Conservation (phyloP, 192 early-diverging fungal species). For the Linderina pennispora region DNA sequence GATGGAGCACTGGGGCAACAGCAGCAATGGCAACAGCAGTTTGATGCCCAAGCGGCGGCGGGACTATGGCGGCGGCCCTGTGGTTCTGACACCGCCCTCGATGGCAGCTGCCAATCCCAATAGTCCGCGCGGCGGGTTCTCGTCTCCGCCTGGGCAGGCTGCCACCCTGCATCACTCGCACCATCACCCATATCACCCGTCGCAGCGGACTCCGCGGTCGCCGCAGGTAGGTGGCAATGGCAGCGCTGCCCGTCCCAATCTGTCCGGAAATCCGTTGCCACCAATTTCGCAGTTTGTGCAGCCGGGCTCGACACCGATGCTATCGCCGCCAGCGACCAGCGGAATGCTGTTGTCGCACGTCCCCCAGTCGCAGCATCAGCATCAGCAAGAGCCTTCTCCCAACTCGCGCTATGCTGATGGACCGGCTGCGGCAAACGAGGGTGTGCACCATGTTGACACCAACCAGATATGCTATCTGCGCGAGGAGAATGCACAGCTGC, state of each 20-base stretch:
- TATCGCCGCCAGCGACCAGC: too few relatives aligned
- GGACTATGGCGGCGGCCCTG: constrained; percentile 2
- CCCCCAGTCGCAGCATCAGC: too few relatives aligned
- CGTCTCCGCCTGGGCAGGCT: too few relatives aligned
- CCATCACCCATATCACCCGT: too few relatives aligned
- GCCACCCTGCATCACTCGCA: too few relatives aligned
- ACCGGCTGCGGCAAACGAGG: not conserved
- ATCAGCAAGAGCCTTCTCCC: too few relatives aligned
- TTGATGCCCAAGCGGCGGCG: constrained; percentile 18
- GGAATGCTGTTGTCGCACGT: too few relatives aligned
- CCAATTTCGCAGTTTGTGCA: constrained; percentile 27
- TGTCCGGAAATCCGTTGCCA: constrained; percentile 3
- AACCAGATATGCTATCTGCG: constrained; percentile 25
- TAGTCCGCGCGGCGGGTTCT: too few relatives aligned
- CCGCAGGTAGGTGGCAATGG: constrained; percentile 5
- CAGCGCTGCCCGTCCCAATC: not conserved
- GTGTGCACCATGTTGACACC: constrained; percentile 2
- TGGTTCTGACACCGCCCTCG: too few relatives aligned
- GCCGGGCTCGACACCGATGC: too few relatives aligned
- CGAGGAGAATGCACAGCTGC: constrained; percentile 31
- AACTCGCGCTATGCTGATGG: constrained; percentile 8
- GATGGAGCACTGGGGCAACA: constrained; percentile 17
- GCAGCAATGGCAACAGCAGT: constrained; percentile 1
- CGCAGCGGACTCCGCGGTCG: constrained; percentile 15
- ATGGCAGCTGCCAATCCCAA: too few relatives aligned